Base-by-base conservation (phyloP, 2,329 filamentous ascomycete genomes). In the Alternaria arborescens region DNA sequence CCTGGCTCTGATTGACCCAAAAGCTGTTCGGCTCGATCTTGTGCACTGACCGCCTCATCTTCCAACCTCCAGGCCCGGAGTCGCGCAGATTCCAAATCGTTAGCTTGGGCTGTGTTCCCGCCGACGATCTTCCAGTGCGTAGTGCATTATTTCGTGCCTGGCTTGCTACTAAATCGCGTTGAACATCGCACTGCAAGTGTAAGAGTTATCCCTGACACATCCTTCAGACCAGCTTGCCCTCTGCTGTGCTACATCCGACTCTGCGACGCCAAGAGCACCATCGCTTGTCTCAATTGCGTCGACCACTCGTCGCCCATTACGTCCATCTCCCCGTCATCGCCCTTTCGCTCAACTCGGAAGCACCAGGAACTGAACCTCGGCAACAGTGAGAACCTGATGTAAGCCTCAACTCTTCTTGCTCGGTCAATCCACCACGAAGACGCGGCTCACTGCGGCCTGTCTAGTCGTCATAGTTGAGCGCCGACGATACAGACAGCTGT, bases 261-360 rank as follows among this genome's bases (percentile, higher is more conserved):
- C 70, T 75, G 73, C 68, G 73, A 75, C 73, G 61, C 62, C 61
- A 66, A 65, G 52, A 70, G 72, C 66, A 61, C 67, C 74, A 72
- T 57, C 60, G 64, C 46, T 52, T 60, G 73, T 73, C 71, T 73
- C 70, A 71, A 72, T 68, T 66, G 59, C 58, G 41, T 58, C 59
- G 56, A 54, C 54, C 42, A 36, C 54, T 42, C 44, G 47, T 58
- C 42, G 42, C 42, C 42, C 22, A 57, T 30, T 20, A 22, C 44
- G 36, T 28, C 48, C 30, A 24, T n/a, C 52, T 47, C 30, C 43
- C 28, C 20, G 18, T 38, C 56, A 51, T 44, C 52, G 26, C 47
- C 41, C n/a, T 56, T 28, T 22, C 22, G 42, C 46, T 41, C 41
- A 18, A 53, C 36, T 43, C 46, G 46, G 46, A 54, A 44, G 18